Conservation (phyloP, 177 flowering plant genomes). For the Vitis hybrid region DNA sequence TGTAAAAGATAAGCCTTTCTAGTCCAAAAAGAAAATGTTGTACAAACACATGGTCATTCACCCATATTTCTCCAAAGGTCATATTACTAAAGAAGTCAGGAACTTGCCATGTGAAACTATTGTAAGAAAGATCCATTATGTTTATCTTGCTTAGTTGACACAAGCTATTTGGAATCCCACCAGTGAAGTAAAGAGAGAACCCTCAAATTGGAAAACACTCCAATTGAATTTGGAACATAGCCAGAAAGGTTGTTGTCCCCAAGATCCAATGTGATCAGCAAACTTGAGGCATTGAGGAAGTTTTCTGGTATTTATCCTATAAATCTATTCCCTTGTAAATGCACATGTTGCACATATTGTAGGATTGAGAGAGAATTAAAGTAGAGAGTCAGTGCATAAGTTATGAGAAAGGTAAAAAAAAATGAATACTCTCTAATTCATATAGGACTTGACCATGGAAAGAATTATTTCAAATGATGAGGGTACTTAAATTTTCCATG, state of each 20-base stretch:
- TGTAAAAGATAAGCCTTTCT: background rate
- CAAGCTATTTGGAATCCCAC: background rate
- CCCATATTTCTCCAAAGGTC: background rate
- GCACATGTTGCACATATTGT: background rate
- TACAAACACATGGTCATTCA: background rate
- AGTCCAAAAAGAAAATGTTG: no score
- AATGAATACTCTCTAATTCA: background rate
- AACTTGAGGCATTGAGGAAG: background rate
- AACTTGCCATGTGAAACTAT: background rate
- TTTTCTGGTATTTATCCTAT: slow-evolving; percentile 6
- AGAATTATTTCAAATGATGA: no score
- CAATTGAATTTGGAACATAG: slow-evolving; percentile 6
- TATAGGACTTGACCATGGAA: background rate
- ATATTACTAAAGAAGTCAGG: background rate
- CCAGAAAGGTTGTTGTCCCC: slow-evolving; percentile 1
- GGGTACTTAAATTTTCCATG: background rate
- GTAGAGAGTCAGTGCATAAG: background rate
- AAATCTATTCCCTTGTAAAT: slow-evolving; percentile 6
- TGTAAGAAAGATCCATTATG: background rate
- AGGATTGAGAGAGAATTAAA: slow-evolving; percentile 7
- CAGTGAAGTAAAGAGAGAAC: slow-evolving; percentile 2
- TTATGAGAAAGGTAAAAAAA: slow-evolving; percentile 15
- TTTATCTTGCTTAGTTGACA: background rate
- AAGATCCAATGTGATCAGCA: slow-evolving; percentile 4
- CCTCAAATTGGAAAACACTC: background rate